A percentile compares a stretch with the other conserved stretches of the same genome.
phyloP scores from a whole-genome alignment of 495 filamentous ascomycete genomes.

The Podospora conica region DNA sequence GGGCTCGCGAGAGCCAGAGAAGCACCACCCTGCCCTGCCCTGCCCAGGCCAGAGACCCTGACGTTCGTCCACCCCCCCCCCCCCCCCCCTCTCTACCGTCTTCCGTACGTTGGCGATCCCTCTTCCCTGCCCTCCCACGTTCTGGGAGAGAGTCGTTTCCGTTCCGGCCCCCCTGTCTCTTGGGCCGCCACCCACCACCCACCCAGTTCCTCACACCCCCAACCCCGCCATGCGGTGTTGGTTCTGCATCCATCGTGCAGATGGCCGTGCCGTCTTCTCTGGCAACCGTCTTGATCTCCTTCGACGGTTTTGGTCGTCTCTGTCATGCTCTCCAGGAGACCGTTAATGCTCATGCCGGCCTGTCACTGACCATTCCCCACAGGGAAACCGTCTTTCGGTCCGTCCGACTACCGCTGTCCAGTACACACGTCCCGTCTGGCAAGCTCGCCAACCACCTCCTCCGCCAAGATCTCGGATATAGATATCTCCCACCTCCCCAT shows the following conservation, averaged over 20 bases:
- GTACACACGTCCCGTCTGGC: slow-evolving; percentile 23
- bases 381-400: slow-evolving; percentile 38
- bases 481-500: slow-evolving; percentile 31
- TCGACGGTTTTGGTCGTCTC: slow-evolving; percentile 37
- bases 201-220: slow-evolving; percentile 24
- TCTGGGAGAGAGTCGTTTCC: slow-evolving; percentile 28
- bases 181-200: slow-evolving; percentile 17
- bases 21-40: slow-evolving; percentile 8
- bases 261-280: slow-evolving; percentile 30
- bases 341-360: slow-evolving; percentile 39
- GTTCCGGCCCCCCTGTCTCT: slow-evolving; percentile 25
- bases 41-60: slow-evolving; percentile 7
- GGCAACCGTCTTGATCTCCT: slow-evolving; percentile 40
- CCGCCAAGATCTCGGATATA: slow-evolving; percentile 37
- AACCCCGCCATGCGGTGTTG: slow-evolving; percentile 37
- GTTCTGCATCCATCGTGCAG: slow-evolving; percentile 32
- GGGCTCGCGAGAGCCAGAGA: slow-evolving; percentile 18
- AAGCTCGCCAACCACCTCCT: slow-evolving; percentile 25
- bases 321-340: slow-evolving; percentile 38
- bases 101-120: slow-evolving; percentile 28
- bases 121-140: slow-evolving; percentile 30
- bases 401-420: slow-evolving; percentile 40
- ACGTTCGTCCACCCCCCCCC: slow-evolving; percentile 1
- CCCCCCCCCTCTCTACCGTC: slow-evolving; percentile 14
- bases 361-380: slow-evolving; percentile 36